phyloP scores from a whole-genome alignment of 805 yeast species.

The Metschnikowia kunwiensis region DNA sequence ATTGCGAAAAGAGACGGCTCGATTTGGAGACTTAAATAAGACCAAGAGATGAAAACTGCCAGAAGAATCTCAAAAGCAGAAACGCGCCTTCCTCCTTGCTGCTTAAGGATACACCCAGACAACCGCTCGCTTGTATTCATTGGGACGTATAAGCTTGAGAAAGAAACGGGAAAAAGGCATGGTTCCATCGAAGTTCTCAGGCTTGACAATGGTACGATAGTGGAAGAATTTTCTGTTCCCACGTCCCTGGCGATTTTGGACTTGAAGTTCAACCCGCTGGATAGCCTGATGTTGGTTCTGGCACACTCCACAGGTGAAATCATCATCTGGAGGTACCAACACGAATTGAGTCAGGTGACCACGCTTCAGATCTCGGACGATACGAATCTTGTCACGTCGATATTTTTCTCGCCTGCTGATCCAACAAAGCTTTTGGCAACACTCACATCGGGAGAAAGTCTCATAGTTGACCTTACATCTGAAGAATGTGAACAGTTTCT shows the following conservation, averaged over 20 bases:
- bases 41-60: conserved; percentile 13
- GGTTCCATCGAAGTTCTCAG: conserved; percentile 56
- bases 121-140: conserved; percentile 50
- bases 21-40: no score
- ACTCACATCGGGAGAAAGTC: conserved; percentile 63
- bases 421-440: conserved; percentile 49
- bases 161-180: conserved; percentile 51
- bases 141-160: conserved; percentile 79
- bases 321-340: conserved; percentile 51
- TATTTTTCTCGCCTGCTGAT: conserved; percentile 51
- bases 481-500: conserved; percentile 23
- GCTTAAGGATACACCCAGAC: conserved; percentile 56
- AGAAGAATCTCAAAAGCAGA: conserved; percentile 21
- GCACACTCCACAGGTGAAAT: conserved; percentile 83
- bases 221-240: conserved; percentile 16
- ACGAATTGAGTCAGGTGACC: conserved; percentile 14
- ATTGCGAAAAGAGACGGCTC: no score
- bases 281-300: conserved; percentile 47
- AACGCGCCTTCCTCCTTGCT: conserved; percentile 79
- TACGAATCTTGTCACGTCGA: conserved; percentile 58
- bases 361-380: conserved; percentile 45
- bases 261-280: conserved; percentile 61
- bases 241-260: conserved; percentile 73
- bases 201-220: conserved; percentile 18
- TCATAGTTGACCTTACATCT: conserved; percentile 34